These are phyloP conservation scores for Phytophthora fragariaefolia DNA, from an alignment of 352 stramenopile genomes.

Conservation along the genomic window DNA sequence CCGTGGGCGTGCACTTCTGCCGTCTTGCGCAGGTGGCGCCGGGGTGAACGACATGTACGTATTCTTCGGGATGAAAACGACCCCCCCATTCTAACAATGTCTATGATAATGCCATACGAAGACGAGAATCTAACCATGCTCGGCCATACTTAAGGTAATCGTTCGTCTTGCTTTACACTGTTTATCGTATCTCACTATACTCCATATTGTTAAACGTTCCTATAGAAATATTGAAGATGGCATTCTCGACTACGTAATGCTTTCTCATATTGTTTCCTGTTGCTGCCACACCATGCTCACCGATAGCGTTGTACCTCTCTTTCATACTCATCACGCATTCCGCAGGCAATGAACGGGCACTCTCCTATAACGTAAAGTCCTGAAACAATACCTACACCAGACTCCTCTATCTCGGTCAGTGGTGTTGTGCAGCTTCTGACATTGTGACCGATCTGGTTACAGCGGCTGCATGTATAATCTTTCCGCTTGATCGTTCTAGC, in stretches of 20 bases:
- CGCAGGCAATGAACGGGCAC: background rate
- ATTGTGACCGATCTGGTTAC: background rate
- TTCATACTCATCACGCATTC: background rate
- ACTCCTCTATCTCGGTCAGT: background rate
- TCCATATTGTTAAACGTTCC: background rate
- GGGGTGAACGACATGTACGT: constrained; percentile 9
- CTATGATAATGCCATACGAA: background rate
- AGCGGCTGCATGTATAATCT: background rate
- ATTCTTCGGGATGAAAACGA: background rate
- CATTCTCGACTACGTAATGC: background rate
- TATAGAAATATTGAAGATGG: background rate
- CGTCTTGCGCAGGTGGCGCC: constrained; percentile 32
- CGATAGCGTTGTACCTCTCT: background rate
- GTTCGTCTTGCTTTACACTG: background rate
- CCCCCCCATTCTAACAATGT: background rate
- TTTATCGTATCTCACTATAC: background rate
- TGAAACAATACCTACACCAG: constrained; percentile 1
- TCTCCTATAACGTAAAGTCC: background rate
- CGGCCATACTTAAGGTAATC: background rate
- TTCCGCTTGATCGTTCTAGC: background rate
- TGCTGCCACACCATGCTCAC: background rate
- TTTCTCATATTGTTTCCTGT: background rate
- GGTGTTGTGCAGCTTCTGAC: background rate
- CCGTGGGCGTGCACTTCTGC: constrained; percentile 37
- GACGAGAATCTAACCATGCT: background rate